A percentile compares a stretch with the other conserved stretches of the same genome.
These are phyloP conservation scores for Penicillium fimorum DNA, from an alignment of 495 filamentous ascomycete genomes.

Conservation along the genomic window DNA sequence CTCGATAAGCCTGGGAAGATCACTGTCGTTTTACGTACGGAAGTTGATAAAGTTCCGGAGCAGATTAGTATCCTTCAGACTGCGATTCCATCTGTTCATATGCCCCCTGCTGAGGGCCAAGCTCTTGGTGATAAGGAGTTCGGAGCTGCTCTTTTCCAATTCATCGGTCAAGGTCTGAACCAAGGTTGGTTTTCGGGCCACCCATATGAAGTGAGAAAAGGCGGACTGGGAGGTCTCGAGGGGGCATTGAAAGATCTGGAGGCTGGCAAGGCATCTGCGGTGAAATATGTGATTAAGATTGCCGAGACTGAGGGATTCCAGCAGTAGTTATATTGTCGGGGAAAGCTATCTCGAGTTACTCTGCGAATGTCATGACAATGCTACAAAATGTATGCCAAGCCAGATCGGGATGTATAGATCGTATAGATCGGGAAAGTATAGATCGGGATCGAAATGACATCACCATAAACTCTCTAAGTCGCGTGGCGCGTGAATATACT, in stretches of 20 bases:
- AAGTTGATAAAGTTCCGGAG: slow-evolving; percentile 32
- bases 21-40: slow-evolving; percentile 50
- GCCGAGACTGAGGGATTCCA: slow-evolving; percentile 51
- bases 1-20: slow-evolving; percentile 42
- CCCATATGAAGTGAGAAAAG: slow-evolving; percentile 57
- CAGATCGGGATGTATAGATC: slow-evolving; percentile 10
- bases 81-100: slow-evolving; percentile 20
- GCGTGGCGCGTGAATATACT: neutral
- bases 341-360: neutral
- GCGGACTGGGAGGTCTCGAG: slow-evolving; percentile 60
- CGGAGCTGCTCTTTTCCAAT: slow-evolving; percentile 54
- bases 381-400: neutral
- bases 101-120: slow-evolving; percentile 10
- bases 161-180: slow-evolving; percentile 49
- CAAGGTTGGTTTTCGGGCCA: slow-evolving; percentile 64
- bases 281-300: slow-evolving; percentile 70
- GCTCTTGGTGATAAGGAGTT: slow-evolving; percentile 50
- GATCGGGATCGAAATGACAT: slow-evolving; percentile 9
- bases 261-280: slow-evolving; percentile 62
- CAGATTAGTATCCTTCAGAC: slow-evolving; percentile 11
- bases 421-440: slow-evolving; percentile 6
- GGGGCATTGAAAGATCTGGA: slow-evolving; percentile 54
- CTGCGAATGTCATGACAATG: neutral
- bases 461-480: slow-evolving; percentile 4
- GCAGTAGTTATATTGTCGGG: slow-evolving; percentile 1